phyloP scores from a whole-genome alignment of 2,329 filamentous ascomycete species.

The Purpureocillium takamizusanense region DNA sequence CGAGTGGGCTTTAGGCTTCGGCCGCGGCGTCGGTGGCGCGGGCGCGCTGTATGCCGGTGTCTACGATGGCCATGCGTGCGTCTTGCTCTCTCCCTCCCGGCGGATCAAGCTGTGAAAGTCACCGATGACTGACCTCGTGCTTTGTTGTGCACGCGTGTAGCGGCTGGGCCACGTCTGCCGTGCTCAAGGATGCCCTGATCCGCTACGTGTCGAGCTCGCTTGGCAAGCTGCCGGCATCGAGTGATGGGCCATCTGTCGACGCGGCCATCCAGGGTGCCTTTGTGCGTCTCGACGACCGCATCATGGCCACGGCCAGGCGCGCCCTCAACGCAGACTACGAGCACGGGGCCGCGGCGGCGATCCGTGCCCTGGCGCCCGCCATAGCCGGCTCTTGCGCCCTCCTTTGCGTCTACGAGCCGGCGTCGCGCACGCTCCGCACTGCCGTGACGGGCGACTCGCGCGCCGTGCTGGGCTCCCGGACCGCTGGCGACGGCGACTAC shows the following conservation, averaged over 20 bases:
- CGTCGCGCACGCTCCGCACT: conserved; percentile 43
- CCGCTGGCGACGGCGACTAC: conserved; percentile 22
- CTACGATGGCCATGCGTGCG: conserved; percentile 41
- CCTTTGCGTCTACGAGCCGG: conserved; percentile 51
- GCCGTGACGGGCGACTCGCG: conserved; percentile 61
- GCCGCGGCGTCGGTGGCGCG: conserved; percentile 17
- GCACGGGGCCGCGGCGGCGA: conserved; percentile 16
- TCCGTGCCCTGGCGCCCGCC: conserved; percentile 24
- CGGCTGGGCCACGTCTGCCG: conserved; percentile 30
- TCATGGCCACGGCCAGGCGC: conserved; percentile 30
- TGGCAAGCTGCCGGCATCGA: conserved; percentile 14
- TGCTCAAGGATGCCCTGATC: conserved; percentile 31
- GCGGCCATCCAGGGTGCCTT: conserved; percentile 49
- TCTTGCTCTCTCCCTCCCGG: too few relatives aligned
- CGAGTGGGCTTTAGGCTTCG: conserved; percentile 22
- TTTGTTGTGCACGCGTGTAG: conserved; percentile 26
- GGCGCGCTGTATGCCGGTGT: conserved; percentile 27
- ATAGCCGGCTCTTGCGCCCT: conserved; percentile 53
- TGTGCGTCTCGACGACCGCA: conserved; percentile 45
- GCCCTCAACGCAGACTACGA: conserved; percentile 18
- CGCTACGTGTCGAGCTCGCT: conserved; percentile 30
- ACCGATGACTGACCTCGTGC: background rate
- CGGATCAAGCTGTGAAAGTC: too few relatives aligned
- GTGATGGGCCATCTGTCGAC: conserved; percentile 38
- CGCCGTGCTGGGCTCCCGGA: conserved; percentile 49